These are phyloP conservation scores for Naematelia aurantialba DNA, from an alignment of 768 basidiomycete species.

Conservation along the genomic window DNA sequence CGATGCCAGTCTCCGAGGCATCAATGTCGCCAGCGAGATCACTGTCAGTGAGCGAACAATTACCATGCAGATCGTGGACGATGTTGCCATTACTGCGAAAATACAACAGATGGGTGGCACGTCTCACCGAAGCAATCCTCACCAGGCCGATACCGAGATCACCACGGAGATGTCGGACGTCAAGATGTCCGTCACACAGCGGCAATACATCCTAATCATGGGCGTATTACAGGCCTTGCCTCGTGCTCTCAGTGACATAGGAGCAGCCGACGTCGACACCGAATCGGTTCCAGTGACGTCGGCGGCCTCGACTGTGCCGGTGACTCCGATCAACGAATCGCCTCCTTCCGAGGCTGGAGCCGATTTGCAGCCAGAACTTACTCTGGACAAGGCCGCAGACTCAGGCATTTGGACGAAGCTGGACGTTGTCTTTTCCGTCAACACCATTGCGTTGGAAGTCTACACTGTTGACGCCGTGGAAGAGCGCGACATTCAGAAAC, in stretches of 20 bases:
- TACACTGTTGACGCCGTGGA: conserved; percentile 67
- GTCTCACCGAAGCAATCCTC: conserved; percentile 57
- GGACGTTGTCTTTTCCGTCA: conserved; percentile 69
- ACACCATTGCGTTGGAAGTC: conserved; percentile 74
- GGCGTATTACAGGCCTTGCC: conserved; percentile 56
- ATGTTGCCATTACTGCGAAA: conserved; percentile 70
- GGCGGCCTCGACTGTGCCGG: conserved; percentile 22
- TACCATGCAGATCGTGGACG: conserved; percentile 81
- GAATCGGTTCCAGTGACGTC: conserved; percentile 19
- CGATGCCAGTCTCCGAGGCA: conserved; percentile 71
- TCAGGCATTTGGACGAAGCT: conserved; percentile 63
- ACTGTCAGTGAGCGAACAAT: conserved; percentile 56
- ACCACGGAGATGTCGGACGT: conserved; percentile 42
- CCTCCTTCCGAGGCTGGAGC: conserved; percentile 24
- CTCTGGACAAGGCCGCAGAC: conserved; percentile 33
- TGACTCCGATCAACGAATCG: conserved; percentile 11
- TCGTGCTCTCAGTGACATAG: conserved; percentile 54
- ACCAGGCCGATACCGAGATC: conserved; percentile 66
- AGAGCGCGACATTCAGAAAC: conserved; percentile 62
- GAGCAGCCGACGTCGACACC: conserved; percentile 43
- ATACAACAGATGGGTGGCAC: conserved; percentile 62
- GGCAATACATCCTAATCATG: conserved; percentile 40
- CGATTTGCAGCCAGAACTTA: conserved; percentile 52
- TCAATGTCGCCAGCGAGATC: conserved; percentile 73
- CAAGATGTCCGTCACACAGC: conserved; percentile 34